Percentiles rank a stretch among this genome's conserved stretches.
phyloP scores from a whole-genome alignment of 2,329 filamentous ascomycete genomes.

The Pseudogymnoascus verrucosus region DNA sequence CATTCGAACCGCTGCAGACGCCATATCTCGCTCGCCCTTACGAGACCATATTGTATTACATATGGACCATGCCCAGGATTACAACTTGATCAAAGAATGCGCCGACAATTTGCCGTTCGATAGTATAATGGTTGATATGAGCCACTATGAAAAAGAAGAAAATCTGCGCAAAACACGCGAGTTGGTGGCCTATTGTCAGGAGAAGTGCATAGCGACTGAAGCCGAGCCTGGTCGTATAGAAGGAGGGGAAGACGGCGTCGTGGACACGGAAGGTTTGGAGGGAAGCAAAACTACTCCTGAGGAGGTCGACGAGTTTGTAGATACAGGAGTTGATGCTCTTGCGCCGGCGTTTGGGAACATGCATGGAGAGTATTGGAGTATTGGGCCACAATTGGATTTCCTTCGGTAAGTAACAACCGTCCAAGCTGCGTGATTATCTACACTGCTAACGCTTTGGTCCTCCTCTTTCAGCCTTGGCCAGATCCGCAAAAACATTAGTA shows the following conservation, averaged over 20 bases:
- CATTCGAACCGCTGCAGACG: constrained; percentile 39
- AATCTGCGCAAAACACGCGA: constrained; percentile 58
- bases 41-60: constrained; percentile 34
- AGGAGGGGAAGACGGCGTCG: constrained; percentile 12
- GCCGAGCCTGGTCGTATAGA: constrained; percentile 44
- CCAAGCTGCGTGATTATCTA: not conserved
- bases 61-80: constrained; percentile 56
- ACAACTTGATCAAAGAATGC: constrained; percentile 46
- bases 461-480: constrained; percentile 29
- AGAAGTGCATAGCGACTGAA: constrained; percentile 56
- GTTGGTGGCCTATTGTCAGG: constrained; percentile 55
- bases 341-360: constrained; percentile 60
- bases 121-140: constrained; percentile 69
- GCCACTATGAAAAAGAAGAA: constrained; percentile 59
- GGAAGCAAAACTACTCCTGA: constrained; percentile 51
- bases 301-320: constrained; percentile 52
- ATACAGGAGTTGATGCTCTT: constrained; percentile 55
- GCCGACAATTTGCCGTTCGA: constrained; percentile 51
- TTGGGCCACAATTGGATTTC: constrained; percentile 10
- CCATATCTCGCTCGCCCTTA: constrained; percentile 8
- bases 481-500: constrained; percentile 29
- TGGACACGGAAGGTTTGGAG: constrained; percentile 10
- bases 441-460: not conserved
- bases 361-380: constrained; percentile 46
- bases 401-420: not conserved